phyloP scores from a whole-genome alignment of 495 filamentous ascomycete genomes.

The Amniculicola lignicola region DNA sequence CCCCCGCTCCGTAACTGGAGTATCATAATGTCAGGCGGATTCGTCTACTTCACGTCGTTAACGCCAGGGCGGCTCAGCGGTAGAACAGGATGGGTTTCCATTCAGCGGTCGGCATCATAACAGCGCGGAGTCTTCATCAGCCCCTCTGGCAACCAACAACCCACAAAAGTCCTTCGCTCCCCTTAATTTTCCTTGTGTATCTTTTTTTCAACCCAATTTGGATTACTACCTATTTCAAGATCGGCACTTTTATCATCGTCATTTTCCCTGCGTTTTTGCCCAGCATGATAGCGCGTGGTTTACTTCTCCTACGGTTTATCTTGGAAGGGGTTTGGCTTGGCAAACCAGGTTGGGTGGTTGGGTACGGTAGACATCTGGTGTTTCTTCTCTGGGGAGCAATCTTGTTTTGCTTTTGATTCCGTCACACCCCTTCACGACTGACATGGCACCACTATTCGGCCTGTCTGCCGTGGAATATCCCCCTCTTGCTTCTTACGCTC shows the following conservation, averaged over 20 bases:
- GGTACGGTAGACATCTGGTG: too few relatives aligned
- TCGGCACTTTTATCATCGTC: neutral
- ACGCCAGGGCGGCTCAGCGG: constrained; percentile 26
- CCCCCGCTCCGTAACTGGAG: constrained; percentile 23
- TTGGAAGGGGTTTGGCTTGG: too few relatives aligned
- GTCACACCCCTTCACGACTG: constrained; percentile 10
- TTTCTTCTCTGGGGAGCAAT: constrained; percentile 12
- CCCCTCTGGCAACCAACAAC: neutral
- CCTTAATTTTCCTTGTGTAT: constrained; percentile 31
- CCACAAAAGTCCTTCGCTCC: constrained; percentile 32
- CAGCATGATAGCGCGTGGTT: constrained; percentile 1
- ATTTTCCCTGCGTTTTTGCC: constrained; percentile 12
- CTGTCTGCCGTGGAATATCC: constrained; percentile 6
- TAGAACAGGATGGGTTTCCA: constrained; percentile 21
- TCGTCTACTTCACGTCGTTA: constrained; percentile 34
- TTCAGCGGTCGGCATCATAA: constrained; percentile 9
- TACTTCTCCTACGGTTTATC: too few relatives aligned
- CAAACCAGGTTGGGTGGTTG: too few relatives aligned
- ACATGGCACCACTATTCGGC: constrained; percentile 9
- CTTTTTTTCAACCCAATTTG: constrained; percentile 11
- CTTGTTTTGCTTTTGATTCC: too few relatives aligned
- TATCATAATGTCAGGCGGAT: constrained; percentile 25
- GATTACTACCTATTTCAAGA: neutral
- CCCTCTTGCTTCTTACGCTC: constrained; percentile 44
- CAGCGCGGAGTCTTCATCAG: constrained; percentile 12